These are phyloP conservation scores for Samsoniella hepiali DNA, from an alignment of 2,329 filamentous ascomycete genomes.

Conservation along the genomic window DNA sequence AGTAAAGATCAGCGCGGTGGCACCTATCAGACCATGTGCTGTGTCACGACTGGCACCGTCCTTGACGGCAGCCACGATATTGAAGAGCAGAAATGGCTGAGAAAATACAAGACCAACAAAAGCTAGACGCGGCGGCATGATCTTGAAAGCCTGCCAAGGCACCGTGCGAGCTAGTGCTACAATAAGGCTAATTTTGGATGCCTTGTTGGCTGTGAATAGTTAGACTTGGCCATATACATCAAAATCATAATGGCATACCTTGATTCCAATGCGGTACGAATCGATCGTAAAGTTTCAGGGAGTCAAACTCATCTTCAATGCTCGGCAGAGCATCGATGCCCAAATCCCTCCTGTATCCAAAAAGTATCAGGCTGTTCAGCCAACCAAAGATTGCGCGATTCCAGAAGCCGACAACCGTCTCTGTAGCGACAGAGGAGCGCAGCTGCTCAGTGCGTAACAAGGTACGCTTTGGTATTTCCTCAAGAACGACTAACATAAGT, in stretches of 20 bases:
- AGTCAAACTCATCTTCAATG: neutral
- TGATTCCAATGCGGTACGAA: neutral
- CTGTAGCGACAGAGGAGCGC: neutral
- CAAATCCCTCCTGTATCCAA: slow-evolving; percentile 2
- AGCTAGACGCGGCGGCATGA: neutral
- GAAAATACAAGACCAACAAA: neutral
- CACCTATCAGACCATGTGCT: too few species aligned
- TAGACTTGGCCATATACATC: too few species aligned
- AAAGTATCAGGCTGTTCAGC: neutral
- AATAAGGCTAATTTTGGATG: too few species aligned
- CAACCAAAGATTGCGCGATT: slow-evolving; percentile 9
- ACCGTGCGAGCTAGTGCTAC: neutral
- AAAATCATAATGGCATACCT: neutral
- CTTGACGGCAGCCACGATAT: neutral
- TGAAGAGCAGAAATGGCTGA: neutral
- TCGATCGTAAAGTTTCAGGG: neutral
- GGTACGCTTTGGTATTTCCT: slow-evolving; percentile 30
- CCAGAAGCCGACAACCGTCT: slow-evolving; percentile 5
- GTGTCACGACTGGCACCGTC: neutral
- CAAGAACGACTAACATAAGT: slow-evolving; percentile 28
- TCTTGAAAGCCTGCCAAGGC: neutral
- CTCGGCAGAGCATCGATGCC: neutral
- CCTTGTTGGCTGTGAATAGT: too few species aligned
- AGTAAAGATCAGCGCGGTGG: neutral
- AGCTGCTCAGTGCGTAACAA: neutral